These are phyloP conservation scores for Cyclotella cryptica DNA, from an alignment of 108 stramenopile species.

Conservation along the genomic window DNA sequence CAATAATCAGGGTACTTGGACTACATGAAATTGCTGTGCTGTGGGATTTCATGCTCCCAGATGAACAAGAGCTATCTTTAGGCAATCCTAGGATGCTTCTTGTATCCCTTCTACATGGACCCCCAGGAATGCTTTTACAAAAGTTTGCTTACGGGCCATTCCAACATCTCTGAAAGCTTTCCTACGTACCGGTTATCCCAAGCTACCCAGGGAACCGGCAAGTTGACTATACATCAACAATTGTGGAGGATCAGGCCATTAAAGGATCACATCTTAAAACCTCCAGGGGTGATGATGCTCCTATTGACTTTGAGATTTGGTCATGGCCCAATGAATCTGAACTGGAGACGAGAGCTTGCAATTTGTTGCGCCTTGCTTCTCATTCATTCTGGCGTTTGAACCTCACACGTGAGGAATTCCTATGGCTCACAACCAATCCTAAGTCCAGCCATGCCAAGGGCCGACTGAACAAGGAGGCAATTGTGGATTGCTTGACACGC, in stretches of 20 bases:
- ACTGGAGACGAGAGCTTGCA: neutral
- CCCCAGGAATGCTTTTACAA: constrained; percentile 2
- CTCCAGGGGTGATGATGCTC: constrained; percentile 4
- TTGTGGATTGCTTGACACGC: constrained; percentile 3
- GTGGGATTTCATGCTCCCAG: constrained; percentile 4
- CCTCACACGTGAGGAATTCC: neutral
- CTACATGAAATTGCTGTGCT: constrained; percentile 1
- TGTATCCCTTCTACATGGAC: neutral
- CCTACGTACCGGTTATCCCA: neutral
- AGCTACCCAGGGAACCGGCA: neutral
- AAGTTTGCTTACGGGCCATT: neutral
- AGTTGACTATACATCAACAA: neutral
- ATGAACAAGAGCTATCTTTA: neutral
- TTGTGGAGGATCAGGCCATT: neutral
- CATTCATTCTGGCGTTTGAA: neutral
- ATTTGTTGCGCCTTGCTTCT: neutral
- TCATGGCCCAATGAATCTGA: constrained; percentile 7
- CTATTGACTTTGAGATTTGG: constrained; percentile 10
- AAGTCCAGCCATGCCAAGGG: neutral
- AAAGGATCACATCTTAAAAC: constrained; percentile 11
- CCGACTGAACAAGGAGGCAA: neutral
- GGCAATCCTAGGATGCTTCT: neutral
- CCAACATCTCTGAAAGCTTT: neutral
- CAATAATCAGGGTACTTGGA: neutral
- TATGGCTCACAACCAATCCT: neutral